Evolutionary conservation across 768 basidiomycete genomes (phyloP).

Genomic region (Mycena venus): DNA sequence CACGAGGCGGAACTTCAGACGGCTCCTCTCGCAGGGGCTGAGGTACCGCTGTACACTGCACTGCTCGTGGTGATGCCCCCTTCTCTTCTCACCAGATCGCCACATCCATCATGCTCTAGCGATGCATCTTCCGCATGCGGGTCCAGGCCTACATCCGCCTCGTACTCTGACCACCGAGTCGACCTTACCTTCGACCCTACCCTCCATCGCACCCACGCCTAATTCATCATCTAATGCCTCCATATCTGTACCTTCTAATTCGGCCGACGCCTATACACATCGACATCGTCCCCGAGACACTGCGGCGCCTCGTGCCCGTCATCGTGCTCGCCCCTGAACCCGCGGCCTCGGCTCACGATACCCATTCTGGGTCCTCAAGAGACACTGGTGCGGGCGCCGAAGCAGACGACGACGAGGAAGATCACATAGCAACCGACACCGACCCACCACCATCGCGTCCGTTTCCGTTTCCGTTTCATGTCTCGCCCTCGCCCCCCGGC

Average conservation of each 20-base stretch:
- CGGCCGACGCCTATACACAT: background rate
- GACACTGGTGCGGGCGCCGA: background rate
- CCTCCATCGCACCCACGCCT: background rate
- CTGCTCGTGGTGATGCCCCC: conserved; percentile 13
- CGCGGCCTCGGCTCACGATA: too few relatives aligned
- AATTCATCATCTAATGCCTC: too few relatives aligned
- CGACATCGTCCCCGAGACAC: background rate
- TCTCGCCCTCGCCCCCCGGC: background rate
- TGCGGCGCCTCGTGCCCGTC: conserved; percentile 16
- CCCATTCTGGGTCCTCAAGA: background rate
- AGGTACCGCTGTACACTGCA: conserved; percentile 19
- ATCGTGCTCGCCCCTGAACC: background rate
- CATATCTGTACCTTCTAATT: too few relatives aligned
- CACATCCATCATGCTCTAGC: background rate
- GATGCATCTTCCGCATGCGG: background rate
- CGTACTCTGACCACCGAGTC: background rate
- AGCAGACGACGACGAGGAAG: background rate
- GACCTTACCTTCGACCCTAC: too few relatives aligned
- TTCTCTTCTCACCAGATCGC: background rate
- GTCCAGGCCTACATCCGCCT: background rate
- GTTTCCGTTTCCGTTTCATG: background rate
- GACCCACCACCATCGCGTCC: background rate
- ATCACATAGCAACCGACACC: background rate
- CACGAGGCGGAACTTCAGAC: background rate
- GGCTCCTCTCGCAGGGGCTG: background rate